Conservation (phyloP, 306 rosid genomes). For the Castanea crenata region DNA sequence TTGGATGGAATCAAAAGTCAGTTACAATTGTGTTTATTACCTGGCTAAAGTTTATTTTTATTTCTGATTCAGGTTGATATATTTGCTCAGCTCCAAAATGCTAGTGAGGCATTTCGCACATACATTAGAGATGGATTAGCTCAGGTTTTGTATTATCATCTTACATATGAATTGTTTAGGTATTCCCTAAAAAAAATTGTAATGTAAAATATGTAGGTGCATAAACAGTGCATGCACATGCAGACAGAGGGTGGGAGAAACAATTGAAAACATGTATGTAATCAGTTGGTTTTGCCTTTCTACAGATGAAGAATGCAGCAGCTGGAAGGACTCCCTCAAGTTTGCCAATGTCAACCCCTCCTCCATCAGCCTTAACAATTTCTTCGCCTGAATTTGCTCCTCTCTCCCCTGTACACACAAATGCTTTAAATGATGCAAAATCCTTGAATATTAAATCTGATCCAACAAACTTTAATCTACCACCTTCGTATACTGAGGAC, state of each 20-base stretch:
- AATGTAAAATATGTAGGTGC: not conserved
- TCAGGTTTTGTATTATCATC: constrained; percentile 55
- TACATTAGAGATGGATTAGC: constrained; percentile 96
- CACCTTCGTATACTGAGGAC: constrained; percentile 85
- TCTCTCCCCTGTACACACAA: constrained; percentile 82
- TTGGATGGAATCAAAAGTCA: not conserved
- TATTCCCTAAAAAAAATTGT: not conserved
- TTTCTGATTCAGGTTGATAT: constrained; percentile 77
- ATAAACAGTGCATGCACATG: not conserved
- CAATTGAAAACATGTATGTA: not conserved
- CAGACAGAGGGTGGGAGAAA: not conserved
- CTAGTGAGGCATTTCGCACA: constrained; percentile 98
- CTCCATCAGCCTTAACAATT: constrained; percentile 67
- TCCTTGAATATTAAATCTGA: constrained; percentile 65
- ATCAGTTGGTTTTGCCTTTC: constrained; percentile 15
- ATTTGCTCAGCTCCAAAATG: constrained; percentile 95
- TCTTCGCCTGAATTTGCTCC: constrained; percentile 92
- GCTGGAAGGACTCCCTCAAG: constrained; percentile 98
- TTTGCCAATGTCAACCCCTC: constrained; percentile 93
- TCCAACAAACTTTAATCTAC: constrained; percentile 70
- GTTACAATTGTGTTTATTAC: not conserved
- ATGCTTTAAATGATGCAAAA: constrained; percentile 68
- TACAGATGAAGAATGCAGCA: constrained; percentile 96
- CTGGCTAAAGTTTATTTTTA: constrained; percentile 20
- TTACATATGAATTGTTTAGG: constrained; percentile 11